Base-by-base conservation (phyloP, 768 basidiomycete species). In the Dioszegia aurantiaca region DNA sequence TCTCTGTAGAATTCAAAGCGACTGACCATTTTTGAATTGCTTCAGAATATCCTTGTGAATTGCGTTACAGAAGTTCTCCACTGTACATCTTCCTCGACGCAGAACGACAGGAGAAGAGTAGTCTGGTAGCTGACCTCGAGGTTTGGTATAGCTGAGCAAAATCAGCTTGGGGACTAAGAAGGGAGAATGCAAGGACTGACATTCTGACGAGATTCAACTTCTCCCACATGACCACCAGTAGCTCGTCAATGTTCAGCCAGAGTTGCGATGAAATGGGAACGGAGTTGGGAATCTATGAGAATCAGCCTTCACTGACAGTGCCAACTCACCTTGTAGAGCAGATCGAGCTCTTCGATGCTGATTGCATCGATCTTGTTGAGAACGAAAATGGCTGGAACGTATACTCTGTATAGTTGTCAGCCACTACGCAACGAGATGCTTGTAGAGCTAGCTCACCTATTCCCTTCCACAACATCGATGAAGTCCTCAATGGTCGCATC, bases 1-100 rank as follows among this genome's bases (percentile, higher is more conserved):
- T n/a, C n/a, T n/a, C n/a, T n/a, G n/a, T n/a, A n/a, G n/a, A n/a
- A n/a, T n/a, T n/a, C n/a, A n/a, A n/a, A 14, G 47, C 40, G 23
- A 49, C 86, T 70, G 62, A 91, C 88, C 90, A 91, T 83, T 95
- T 43, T 68, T 94, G 87, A 97, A 86, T 72, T 97, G 90, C 77
- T 94, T 94, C 10, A 89, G 86, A 49, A 97, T 98, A 76, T 95
- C 92, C 78, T 94, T 95, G 79, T 97, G 94, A 58, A 97, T 94
- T 12, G 89, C 81, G 70, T 82, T 87, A 77, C 91, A 95, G 75
- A 95, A 92, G 70, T 94, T 90, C 61, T 93, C 91, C 10, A 98
- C 80, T 0, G 86, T 76, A 48, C 73, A 77, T 45, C 71, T 62
- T 0, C 70, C 65, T 39, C 74, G 63, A 42, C 78, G 73, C 4